Evolutionary conservation across 176 grass and related monocot genomes (phyloP).

Genomic region (Pontederia crassipes): DNA sequence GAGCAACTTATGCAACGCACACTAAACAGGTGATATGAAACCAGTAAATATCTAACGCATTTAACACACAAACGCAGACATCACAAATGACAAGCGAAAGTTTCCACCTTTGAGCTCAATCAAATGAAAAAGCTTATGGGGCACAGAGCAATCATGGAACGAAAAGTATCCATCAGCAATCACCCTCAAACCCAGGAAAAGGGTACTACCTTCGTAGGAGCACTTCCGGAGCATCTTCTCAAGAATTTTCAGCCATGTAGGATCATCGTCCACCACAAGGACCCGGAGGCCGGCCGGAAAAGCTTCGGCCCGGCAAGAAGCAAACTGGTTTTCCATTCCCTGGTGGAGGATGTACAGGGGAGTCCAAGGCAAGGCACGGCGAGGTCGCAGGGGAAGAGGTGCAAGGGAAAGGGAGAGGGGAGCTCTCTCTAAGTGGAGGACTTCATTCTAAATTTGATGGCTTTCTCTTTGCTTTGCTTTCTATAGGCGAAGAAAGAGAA

Average conservation of each 20-base stretch:
- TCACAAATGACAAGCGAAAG: too few species aligned
- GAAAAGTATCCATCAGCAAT: too few species aligned
- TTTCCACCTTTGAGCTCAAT: too few species aligned
- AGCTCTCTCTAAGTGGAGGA: background rate
- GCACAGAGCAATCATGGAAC: too few species aligned
- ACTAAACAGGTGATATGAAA: too few species aligned
- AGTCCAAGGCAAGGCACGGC: background rate
- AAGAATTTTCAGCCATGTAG: conserved; percentile 97
- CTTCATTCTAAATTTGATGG: background rate
- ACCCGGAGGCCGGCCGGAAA: conserved; percentile 95
- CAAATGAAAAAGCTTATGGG: too few species aligned
- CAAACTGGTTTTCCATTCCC: conserved; percentile 26
- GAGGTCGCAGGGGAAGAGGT: conserved; percentile 28
- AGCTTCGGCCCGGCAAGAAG: conserved; percentile 42
- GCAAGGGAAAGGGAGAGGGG: conserved; percentile 13
- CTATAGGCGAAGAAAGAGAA: background rate
- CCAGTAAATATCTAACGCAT: too few species aligned
- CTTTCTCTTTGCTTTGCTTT: too few species aligned
- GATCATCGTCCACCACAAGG: conserved; percentile 91
- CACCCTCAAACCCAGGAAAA: background rate
- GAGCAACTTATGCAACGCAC: too few species aligned
- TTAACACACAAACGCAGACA: too few species aligned
- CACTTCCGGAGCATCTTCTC: conserved; percentile 99
- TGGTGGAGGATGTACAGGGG: too few species aligned
- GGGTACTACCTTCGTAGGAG: conserved; percentile 67